Conservation (phyloP, 768 basidiomycete genomes). For the Termitomyces sp. region DNA sequence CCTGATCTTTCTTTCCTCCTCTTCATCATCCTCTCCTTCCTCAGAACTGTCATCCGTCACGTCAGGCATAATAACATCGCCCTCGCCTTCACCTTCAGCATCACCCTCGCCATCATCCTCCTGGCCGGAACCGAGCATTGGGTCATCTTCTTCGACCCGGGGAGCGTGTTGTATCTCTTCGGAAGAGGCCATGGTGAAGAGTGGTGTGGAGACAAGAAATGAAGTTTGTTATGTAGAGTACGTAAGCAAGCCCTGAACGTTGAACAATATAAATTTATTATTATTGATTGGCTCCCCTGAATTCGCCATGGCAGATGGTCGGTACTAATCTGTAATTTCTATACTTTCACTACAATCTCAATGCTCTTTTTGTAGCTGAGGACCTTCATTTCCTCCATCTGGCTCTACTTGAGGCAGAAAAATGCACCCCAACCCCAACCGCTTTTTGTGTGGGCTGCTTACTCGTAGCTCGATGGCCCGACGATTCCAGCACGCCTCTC, state of each 20-base stretch:
- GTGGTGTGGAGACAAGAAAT: slow-evolving; percentile 12
- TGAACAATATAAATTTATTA: too few species aligned
- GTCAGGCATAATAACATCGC: slow-evolving; percentile 50
- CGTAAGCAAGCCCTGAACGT: slow-evolving; percentile 12
- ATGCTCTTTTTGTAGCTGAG: slow-evolving; percentile 10
- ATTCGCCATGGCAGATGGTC: slow-evolving; percentile 7
- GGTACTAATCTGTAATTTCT: neutral
- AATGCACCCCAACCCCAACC: slow-evolving; percentile 64
- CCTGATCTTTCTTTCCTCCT: slow-evolving; percentile 73
- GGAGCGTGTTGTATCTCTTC: slow-evolving; percentile 29
- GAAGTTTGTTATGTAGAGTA: slow-evolving; percentile 16
- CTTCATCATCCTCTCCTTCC: slow-evolving; percentile 88
- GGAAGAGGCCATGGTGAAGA: slow-evolving; percentile 52
- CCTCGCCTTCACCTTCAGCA: slow-evolving; percentile 50
- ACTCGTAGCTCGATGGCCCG: slow-evolving; percentile 48
- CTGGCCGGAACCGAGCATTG: slow-evolving; percentile 53
- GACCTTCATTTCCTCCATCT: slow-evolving; percentile 47
- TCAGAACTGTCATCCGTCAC: slow-evolving; percentile 82
- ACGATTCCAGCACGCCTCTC: slow-evolving; percentile 33
- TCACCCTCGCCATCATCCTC: slow-evolving; percentile 42
- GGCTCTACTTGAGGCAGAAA: slow-evolving; percentile 69
- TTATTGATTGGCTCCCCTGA: too few species aligned
- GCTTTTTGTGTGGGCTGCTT: slow-evolving; percentile 95
- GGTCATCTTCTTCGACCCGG: slow-evolving; percentile 38
- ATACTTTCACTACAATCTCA: neutral